Evolutionary conservation across 768 basidiomycete species (phyloP), one percentile per base, ranked within the genome.

Genomic region (Russula virescens): DNA sequence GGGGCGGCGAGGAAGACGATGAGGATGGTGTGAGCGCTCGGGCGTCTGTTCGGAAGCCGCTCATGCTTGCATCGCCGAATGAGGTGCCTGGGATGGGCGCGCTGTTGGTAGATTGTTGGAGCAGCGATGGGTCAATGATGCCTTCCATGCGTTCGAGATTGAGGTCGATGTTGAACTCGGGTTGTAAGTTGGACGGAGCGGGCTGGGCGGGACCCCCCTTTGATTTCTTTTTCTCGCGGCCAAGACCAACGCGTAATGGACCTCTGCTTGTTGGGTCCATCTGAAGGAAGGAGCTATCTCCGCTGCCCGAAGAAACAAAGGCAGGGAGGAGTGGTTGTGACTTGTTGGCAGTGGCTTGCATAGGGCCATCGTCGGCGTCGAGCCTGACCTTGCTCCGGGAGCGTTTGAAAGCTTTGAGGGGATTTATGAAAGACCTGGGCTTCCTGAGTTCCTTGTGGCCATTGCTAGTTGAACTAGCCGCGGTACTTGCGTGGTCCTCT

Each of bases 81-180:
- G 78, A 79, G 68, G 79, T 64, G 55, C 77, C 75, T 70, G 80
- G 78, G 50, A 77, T 75, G 4, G 79, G 78, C 1, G 80, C 75
- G 42, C 61, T 68, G 64, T 74, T 75, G 54, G 66, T 67, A 60
- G 43, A 55, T 56, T 28, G 54, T 60, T 63, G 63, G 23, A 68
- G 52, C 18, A 62, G 57, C 19, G 69, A 74, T 0, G 76, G 73
- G 72, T 93, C 79, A 64, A 96, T 76, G 69, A 97, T 93, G 7
- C 88, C 94, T 43, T 89, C 87, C 82, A 97, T 93, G 55, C 82
- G 75, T 11, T 87, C 81, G 48, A 91, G 71, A 70, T 93, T 82
- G 21, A 82, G 83, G 71, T 91, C 88, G 47, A 89, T 80, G 25
- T 73, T 75, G 61, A 83, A 77, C 40, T 76, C 74, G 16, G 71